Evolutionary conservation across 768 basidiomycete genomes (phyloP).

Genomic region (Boletus huronensis): DNA sequence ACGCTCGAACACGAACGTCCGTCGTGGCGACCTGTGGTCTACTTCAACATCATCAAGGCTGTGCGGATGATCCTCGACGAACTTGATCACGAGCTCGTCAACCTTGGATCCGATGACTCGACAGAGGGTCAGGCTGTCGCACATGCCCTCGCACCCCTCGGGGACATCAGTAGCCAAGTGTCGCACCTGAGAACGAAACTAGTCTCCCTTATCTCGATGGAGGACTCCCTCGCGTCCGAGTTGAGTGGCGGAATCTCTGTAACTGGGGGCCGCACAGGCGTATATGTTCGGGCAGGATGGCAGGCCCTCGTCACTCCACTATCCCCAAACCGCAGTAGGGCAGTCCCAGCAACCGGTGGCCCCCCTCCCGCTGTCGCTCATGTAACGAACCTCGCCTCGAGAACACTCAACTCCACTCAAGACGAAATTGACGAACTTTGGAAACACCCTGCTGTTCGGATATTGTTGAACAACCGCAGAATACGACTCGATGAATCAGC

Average conservation of each 20-base stretch:
- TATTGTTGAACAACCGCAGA: slow-evolving; percentile 52
- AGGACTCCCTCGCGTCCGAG: slow-evolving; percentile 65
- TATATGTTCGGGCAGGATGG: slow-evolving; percentile 72
- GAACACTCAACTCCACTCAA: slow-evolving; percentile 46
- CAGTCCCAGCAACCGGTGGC: slow-evolving; percentile 35
- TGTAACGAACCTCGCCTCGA: slow-evolving; percentile 52
- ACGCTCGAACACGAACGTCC: slow-evolving; percentile 67
- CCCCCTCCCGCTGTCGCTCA: slow-evolving; percentile 33
- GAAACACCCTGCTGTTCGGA: slow-evolving; percentile 63
- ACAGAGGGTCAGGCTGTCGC: slow-evolving; percentile 31
- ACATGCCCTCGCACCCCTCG: slow-evolving; percentile 31
- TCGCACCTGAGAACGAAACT: slow-evolving; percentile 51
- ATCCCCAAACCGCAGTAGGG: slow-evolving; percentile 40
- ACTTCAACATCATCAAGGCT: slow-evolving; percentile 81
- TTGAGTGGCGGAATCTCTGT: slow-evolving; percentile 63
- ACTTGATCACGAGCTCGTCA: slow-evolving; percentile 54
- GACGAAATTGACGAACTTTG: slow-evolving; percentile 62
- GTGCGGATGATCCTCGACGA: slow-evolving; percentile 72
- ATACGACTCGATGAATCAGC: slow-evolving; percentile 74
- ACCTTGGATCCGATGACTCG: slow-evolving; percentile 26
- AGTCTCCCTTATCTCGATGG: slow-evolving; percentile 61
- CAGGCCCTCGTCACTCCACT: slow-evolving; percentile 51
- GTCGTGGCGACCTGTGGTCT: slow-evolving; percentile 76
- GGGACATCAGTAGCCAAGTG: slow-evolving; percentile 43
- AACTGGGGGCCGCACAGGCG: slow-evolving; percentile 55